Evolutionary conservation across 2,329 filamentous ascomycete genomes (phyloP), one percentile per base, ranked within the genome.

Genomic region (Sarocladiaceae sp.): DNA sequence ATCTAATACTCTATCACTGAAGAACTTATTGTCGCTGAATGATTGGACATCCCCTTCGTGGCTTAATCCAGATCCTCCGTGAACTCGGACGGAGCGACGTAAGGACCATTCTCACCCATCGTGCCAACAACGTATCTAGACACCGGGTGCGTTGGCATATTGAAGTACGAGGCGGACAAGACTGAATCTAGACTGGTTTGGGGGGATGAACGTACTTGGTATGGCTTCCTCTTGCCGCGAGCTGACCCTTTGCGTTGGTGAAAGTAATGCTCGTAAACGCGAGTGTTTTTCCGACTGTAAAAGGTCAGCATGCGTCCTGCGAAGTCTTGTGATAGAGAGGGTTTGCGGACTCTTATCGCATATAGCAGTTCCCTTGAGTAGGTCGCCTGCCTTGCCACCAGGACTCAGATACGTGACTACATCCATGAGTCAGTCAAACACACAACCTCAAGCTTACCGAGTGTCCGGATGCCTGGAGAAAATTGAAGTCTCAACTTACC

Each of bases 261-360:
- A 86, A 86, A 0, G 75, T 74, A 15, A 86, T 71, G 0, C 75
- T 77, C 0, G 83, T 86, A 57, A 75, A 86, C 5, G 83, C 83
- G 4, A 86, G 64, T 0, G 78, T 85, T 57, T 79, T 83, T n/a
- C 83, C 83, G 57, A 86, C 81, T 84, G 26, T 12, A 3, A 13
- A 4, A 39, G 23, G 33, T 52, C 4, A 48, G 44, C 28, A 48
- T 4, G n/a, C n/a, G n/a, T n/a, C n/a, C n/a, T n/a, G n/a, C 7
- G 40, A n/a, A 29, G 4, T 18, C 36, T 47, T 18, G 23, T 28
- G 3, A 57, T n/a, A n/a, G n/a, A n/a, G n/a, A n/a, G n/a, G n/a
- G n/a, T n/a, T n/a, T n/a, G n/a, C 71, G 53, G 66, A 82, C 81
- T 84, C 67, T 82, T 84, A 29, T 86, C 82, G 54, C 82, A 85